phyloP scores from a whole-genome alignment of 108 stramenopile genomes.

The Discostella stelligeroides region DNA sequence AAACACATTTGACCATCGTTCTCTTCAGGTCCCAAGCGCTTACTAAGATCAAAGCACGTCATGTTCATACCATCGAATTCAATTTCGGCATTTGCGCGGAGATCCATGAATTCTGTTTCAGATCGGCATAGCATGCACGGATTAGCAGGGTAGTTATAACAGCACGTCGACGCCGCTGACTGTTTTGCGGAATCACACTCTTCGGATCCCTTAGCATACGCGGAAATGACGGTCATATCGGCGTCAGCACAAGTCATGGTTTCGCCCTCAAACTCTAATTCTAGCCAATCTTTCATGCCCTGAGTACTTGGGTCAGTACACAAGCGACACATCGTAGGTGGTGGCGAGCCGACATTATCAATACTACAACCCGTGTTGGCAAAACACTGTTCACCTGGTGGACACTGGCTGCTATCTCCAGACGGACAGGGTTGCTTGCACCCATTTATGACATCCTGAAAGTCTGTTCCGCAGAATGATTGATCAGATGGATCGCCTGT shows the following conservation, averaged over 20 bases:
- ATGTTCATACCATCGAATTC: constrained; percentile 41
- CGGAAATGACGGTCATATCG: constrained; percentile 32
- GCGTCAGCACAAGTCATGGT: constrained; percentile 49
- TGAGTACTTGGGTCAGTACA: constrained; percentile 51
- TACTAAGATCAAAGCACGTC: constrained; percentile 42
- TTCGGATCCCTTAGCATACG: constrained; percentile 29
- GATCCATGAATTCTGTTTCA: constrained; percentile 48
- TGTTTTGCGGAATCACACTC: constrained; percentile 49
- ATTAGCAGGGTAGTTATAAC: constrained; percentile 42
- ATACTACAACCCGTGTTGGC: constrained; percentile 49
- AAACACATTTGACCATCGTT: constrained; percentile 30
- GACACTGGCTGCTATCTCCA: constrained; percentile 43
- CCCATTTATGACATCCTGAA: constrained; percentile 42
- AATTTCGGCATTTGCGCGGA: constrained; percentile 33
- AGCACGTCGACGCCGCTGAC: constrained; percentile 36
- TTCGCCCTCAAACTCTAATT: constrained; percentile 38
- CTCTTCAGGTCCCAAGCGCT: constrained; percentile 39
- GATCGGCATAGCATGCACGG: constrained; percentile 52
- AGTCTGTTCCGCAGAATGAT: constrained; percentile 48
- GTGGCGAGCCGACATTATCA: constrained; percentile 46
- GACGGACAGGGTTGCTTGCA: constrained; percentile 48
- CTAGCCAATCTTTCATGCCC: constrained; percentile 52
- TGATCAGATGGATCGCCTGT: constrained; percentile 47
- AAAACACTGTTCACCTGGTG: constrained; percentile 40
- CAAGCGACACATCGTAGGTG: constrained; percentile 47